These are phyloP conservation scores for Solanum hybrid DNA, from an alignment of 305 asterid genomes.

Conservation along the genomic window DNA sequence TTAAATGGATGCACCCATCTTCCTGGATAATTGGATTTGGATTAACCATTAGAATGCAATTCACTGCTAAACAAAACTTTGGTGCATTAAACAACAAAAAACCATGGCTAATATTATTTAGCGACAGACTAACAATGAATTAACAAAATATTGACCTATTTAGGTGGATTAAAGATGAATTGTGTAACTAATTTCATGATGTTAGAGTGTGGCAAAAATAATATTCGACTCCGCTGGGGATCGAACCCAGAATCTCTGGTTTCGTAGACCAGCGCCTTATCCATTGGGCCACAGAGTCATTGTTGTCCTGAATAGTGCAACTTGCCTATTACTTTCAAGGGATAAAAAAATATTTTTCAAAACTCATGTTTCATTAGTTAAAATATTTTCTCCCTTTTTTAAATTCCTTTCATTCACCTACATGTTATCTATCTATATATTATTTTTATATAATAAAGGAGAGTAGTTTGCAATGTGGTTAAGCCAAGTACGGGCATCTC, in stretches of 20 bases:
- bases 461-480: neutral
- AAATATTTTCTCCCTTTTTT: too few species aligned
- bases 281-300: constrained; percentile 99
- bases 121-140: neutral
- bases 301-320: neutral
- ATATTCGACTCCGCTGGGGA: constrained; percentile 91
- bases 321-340: too few species aligned
- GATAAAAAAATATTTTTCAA: neutral
- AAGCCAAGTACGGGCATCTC: neutral
- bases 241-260: constrained; percentile 99
- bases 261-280: constrained; percentile 99
- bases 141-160: neutral
- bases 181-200: neutral
- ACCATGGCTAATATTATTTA: neutral
- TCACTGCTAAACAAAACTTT: neutral
- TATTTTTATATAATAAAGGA: neutral
- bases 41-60: neutral
- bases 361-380: too few species aligned
- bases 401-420: too few species aligned
- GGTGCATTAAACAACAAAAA: neutral
- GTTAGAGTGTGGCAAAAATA: too few species aligned
- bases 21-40: neutral
- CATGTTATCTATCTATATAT: too few species aligned
- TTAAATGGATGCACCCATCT: neutral
- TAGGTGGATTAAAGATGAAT: neutral